A percentile compares a stretch with the other conserved stretches of the same genome.
phyloP scores from a whole-genome alignment of 1,284 basidiomycete species.

The Cutaneotrichosporon cyanovorans region DNA sequence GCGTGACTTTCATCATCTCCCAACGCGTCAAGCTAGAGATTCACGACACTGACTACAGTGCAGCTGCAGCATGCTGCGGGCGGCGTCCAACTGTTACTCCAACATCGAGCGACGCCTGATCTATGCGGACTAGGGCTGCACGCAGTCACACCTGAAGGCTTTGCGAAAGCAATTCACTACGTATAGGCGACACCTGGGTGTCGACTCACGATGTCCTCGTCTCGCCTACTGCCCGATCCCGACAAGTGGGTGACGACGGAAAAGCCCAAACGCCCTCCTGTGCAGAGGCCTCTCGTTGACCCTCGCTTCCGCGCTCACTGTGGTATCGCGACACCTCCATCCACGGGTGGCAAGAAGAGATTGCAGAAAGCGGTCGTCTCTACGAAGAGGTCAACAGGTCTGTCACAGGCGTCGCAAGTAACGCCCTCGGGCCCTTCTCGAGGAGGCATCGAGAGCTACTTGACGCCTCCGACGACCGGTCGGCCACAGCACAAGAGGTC shows the following conservation, averaged over 20 bases:
- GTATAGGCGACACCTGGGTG: too few species aligned
- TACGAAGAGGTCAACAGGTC: not conserved
- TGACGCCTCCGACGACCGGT: slow-evolving; percentile 11
- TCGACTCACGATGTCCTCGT: slow-evolving; percentile 19
- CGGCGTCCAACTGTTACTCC: too few species aligned
- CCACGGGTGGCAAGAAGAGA: slow-evolving; percentile 7
- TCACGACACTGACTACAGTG: too few species aligned
- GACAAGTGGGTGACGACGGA: slow-evolving; percentile 27
- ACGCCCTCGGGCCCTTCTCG: slow-evolving; percentile 3
- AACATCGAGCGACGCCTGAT: too few species aligned
- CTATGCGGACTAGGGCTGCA: too few species aligned
- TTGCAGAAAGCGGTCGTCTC: not conserved
- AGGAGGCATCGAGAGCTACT: slow-evolving; percentile 2
- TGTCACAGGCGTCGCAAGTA: too few species aligned
- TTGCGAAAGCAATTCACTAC: too few species aligned
- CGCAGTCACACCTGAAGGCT: too few species aligned
- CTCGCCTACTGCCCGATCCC: slow-evolving; percentile 25
- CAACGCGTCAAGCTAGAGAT: too few species aligned
- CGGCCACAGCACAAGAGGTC: too few species aligned
- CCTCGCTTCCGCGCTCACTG: slow-evolving; percentile 9
- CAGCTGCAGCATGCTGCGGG: too few species aligned
- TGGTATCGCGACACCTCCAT: slow-evolving; percentile 25
- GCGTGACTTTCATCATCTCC: too few species aligned
- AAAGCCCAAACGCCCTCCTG: slow-evolving; percentile 2
- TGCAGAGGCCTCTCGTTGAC: slow-evolving; percentile 13